Evolutionary conservation across 2,329 filamentous ascomycete species (phyloP), one percentile per base, ranked within the genome.

Genomic region (Aspergillus calidoustus): DNA sequence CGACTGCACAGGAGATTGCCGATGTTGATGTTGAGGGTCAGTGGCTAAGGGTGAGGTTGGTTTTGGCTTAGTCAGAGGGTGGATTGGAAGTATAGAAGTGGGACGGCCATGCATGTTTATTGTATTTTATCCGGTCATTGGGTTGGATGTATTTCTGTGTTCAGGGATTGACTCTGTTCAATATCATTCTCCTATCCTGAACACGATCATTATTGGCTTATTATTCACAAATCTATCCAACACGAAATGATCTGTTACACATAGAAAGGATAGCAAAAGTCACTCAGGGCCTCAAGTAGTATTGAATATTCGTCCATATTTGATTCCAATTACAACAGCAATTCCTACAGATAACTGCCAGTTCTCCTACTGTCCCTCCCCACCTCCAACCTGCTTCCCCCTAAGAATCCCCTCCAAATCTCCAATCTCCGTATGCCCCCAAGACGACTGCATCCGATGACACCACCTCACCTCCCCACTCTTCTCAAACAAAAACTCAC

Each of bases 391-490:
- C 3, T 41, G 11, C 34, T 41, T 41, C 13, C 34, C 34, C 15
- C 17, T 19, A 17, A 57, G n/a, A 23, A 57, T 23, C 15, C 9
- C n/a, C 22, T 31, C 44, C 28, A 71, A 30, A 1, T 52, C 58
- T 2, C 59, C n/a, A 1, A 93, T 81, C 79, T 93, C 91, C 1
- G 86, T 85, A 72, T 96, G 92, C 67, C 93, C 91, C 53, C 91
- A 80, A 13, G 91, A 94, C 60, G 86, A 91, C 72, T 82, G 83
- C 91, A 96, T 96, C 30, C 91, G 83, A 77, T 94, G 91, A 69
- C 89, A 93, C 91, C 92, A 96, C 2, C 47, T 11, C 64, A 58
- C 71, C 64, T 64, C 66, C 7, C 67, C 62, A 28, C 68, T 64
- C n/a, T 47, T 49, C 71, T 91, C 88, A 66, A 92, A 92, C n/a